Percentiles rank a stretch among this genome's conserved stretches.
Evolutionary conservation across 768 basidiomycete genomes (phyloP).

Genomic region (Tephrocybe sp.): DNA sequence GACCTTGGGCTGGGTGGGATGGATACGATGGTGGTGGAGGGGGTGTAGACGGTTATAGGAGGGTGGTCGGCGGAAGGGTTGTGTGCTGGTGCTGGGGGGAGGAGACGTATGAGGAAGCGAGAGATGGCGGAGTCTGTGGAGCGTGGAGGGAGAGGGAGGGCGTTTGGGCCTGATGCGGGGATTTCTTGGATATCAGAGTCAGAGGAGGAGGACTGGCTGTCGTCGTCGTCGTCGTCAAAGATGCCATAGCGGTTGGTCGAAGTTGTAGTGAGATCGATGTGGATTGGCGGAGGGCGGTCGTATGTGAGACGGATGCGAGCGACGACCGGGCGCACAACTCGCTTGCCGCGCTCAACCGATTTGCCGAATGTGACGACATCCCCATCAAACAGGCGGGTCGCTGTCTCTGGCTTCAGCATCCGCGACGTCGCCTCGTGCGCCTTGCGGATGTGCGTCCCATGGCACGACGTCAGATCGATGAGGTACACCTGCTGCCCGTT

Average conservation of each 20-base stretch:
- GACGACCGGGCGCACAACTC: conserved; percentile 60
- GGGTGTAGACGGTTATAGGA: neutral
- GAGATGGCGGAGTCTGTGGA: neutral
- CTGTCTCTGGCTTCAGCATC: conserved; percentile 51
- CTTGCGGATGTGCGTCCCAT: conserved; percentile 69
- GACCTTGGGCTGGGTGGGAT: neutral
- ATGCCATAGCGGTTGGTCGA: conserved; percentile 33
- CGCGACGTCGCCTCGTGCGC: conserved; percentile 46
- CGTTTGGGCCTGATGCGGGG: conserved; percentile 25
- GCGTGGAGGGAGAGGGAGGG: conserved; percentile 17
- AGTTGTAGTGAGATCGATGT: conserved; percentile 9
- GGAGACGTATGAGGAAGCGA: neutral
- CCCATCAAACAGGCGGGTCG: conserved; percentile 59
- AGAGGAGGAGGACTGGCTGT: no score
- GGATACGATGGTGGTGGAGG: neutral
- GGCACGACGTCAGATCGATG: conserved; percentile 70
- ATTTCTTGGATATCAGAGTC: conserved; percentile 47
- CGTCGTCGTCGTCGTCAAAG: conserved; percentile 25
- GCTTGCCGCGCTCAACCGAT: conserved; percentile 60
- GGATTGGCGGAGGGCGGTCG: neutral
- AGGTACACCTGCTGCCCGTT: conserved; percentile 53
- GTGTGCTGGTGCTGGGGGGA: neutral
- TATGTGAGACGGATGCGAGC: conserved; percentile 57
- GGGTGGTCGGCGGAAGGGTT: neutral
- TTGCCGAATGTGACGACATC: conserved; percentile 79